Conservation (phyloP, 2,329 filamentous ascomycete genomes). For the Penicillium sclerotigenum region DNA sequence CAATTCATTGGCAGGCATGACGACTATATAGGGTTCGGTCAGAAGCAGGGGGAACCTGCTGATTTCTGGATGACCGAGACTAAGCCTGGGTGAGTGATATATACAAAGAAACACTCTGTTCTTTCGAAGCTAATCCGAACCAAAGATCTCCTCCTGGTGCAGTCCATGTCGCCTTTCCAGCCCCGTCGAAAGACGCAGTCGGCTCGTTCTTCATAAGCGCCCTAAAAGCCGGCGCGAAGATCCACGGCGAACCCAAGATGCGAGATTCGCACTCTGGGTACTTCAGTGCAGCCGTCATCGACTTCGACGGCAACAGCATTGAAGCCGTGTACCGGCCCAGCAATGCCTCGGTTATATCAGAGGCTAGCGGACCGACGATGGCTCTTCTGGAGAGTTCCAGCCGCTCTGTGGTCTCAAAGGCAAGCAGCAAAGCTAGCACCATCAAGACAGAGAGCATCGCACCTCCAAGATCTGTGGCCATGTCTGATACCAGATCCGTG, state of each 20-base stretch:
- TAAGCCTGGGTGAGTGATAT: constrained; percentile 52
- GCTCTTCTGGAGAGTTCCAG: constrained; percentile 35
- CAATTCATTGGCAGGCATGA: constrained; percentile 64
- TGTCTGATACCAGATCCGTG: neutral
- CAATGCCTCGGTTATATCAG: constrained; percentile 26
- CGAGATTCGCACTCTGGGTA: constrained; percentile 54
- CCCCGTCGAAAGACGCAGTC: constrained; percentile 63
- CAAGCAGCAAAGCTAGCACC: constrained; percentile 27
- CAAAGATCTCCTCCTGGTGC: constrained; percentile 50
- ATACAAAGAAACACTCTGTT: neutral
- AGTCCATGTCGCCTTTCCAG: constrained; percentile 66
- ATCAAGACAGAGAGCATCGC: constrained; percentile 32
- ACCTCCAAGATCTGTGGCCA: constrained; percentile 26
- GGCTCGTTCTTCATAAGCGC: constrained; percentile 69
- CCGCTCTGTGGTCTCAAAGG: constrained; percentile 38
- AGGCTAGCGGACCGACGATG: constrained; percentile 32
- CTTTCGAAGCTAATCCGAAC: constrained; percentile 12
- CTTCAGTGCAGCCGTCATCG: constrained; percentile 64
- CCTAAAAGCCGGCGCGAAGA: constrained; percentile 60
- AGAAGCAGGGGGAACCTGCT: constrained; percentile 51
- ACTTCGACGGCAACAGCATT: constrained; percentile 80
- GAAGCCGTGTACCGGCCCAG: constrained; percentile 64
- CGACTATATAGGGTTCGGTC: constrained; percentile 60
- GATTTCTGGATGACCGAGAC: constrained; percentile 65
- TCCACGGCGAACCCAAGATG: constrained; percentile 55